Evolutionary conservation across 164 flowering plant species (phyloP), one percentile per base, ranked within the genome.

Genomic region (Protea cynaroides): DNA sequence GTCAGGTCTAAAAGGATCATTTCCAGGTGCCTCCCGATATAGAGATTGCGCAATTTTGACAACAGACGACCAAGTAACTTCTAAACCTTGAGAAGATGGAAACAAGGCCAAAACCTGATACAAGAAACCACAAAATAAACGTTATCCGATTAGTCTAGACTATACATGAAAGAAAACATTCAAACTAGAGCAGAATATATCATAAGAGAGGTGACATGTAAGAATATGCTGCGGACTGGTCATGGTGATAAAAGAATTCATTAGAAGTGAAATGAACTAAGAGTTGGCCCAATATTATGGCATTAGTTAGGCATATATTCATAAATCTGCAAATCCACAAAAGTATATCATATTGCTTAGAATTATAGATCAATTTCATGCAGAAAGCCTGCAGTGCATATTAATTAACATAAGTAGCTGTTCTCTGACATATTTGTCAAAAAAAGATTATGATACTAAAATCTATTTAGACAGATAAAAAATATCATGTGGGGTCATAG

Each of bases 21-120:
- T 86, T 37, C 98, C 97, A 62, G 98, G 98, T 44, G 70, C 97
- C 64, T 94, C 98, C 1, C 97, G 97, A 55, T 91, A 94, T 58
- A 94, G 71, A 17, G 98, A 94, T 69, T 94, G 96, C 25, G 83
- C 96, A 49, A 93, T 84, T 82, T 93, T 93, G 66, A 93, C 97
- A 61, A 93, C 96, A 34, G 97, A 89, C 63, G 98, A 86, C 97
- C 97, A 93, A 23, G 79, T 81, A 50, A 93, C 78, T 75, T 90
- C 89, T 75, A 93, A 75, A 53, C 95, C 96, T 78, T 83, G 92
- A 47, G 97, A 65, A 59, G 98, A 93, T 49, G 98, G 98, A 72
- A 93, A 93, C 69, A 93, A 75, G 65, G 65, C 79, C 72, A 82
- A 63, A 51, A 91, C 97, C 97, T 93, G 83, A 34, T 7, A 65